Evolutionary conservation across 306 rosid species (phyloP), one percentile per base, ranked within the genome.

Genomic region (Cucurbita pepo): DNA sequence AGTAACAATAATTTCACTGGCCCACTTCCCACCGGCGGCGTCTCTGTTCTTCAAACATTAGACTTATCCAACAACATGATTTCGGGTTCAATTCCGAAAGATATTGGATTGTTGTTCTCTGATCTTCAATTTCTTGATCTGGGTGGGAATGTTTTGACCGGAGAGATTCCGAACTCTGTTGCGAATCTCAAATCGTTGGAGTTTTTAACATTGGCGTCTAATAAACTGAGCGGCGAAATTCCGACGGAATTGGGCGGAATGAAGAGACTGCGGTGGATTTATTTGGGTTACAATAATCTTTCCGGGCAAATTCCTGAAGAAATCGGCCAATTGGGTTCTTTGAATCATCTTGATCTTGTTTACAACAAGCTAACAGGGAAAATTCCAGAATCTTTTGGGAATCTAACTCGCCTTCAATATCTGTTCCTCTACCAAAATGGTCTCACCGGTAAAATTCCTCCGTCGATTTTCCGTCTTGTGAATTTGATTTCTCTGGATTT

Each of bases 61-160:
- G 97, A 95, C 66, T 83, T 95, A 81, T 89, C 92, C 10, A 95
- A 95, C 88, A 95, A 95, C 87, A 86, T 95, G 95, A 74, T 95
- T 48, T 84, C 90, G 4, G 97, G 97, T 19, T 54, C 56, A 14
- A 89, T 95, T 56, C 86, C 99, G 0, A 53, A 69, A 19, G 82
- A 81, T 54, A 78, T 91, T 15, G 96, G 95, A 34, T 21, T 66
- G 10, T 88, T 95, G 10, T 88, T 95, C 30, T 76, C 79, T 4
- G 75, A 79, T 48, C 75, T 95, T 22, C 81, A 62, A 72, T 91
- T 81, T 73, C 89, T 95, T 38, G 97, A 95, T 67, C 81, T 95
- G 0, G 99, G 99, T 40, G 99, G 99, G 18, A 95, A 95, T 71
- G 57, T 75, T 67, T 76, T 95, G 69, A 83, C 64, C 0, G 96